phyloP scores from a whole-genome alignment of 495 filamentous ascomycete genomes.

The Pyrenopolyporus hunteri region DNA sequence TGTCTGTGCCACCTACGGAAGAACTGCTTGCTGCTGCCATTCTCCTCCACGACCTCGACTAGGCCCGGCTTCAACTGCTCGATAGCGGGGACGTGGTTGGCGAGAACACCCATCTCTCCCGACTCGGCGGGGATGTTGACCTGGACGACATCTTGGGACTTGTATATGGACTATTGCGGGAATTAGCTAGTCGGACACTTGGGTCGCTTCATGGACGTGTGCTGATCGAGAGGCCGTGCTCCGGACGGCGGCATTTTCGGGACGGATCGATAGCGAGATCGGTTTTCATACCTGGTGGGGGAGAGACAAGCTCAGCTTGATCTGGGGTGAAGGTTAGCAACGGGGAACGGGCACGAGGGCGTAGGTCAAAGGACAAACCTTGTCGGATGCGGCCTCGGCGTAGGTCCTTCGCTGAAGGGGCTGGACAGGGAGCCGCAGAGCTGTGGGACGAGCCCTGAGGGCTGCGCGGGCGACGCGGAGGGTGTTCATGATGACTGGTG shows the following conservation, averaged over 20 bases:
- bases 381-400: conserved; percentile 89
- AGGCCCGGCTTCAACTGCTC: conserved; percentile 98
- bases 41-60: conserved; percentile 95
- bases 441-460: conserved; percentile 75
- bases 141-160: conserved; percentile 78
- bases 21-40: conserved; percentile 88
- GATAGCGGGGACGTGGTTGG: conserved; percentile 98
- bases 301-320: conserved; percentile 95
- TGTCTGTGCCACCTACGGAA: conserved; percentile 74
- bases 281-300: conserved; percentile 87
- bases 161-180: conserved; percentile 60
- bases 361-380: conserved; percentile 49
- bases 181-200: conserved; percentile 48
- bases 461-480: conserved; percentile 88
- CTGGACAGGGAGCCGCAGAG: conserved; percentile 71
- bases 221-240: conserved; percentile 4
- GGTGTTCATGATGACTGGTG: conserved; percentile 78
- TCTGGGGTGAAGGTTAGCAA: conserved; percentile 62
- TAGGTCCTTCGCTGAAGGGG: conserved; percentile 86
- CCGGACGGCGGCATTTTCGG: neutral
- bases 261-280: neutral
- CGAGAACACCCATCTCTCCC: conserved; percentile 98
- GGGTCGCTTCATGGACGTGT: conserved; percentile 6
- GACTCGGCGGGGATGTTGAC: conserved; percentile 99
- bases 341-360: neutral